A percentile compares a stretch with the other conserved stretches of the same genome.
phyloP scores from a whole-genome alignment of 163 green algal genomes.

The Scenedesmus sp. region DNA sequence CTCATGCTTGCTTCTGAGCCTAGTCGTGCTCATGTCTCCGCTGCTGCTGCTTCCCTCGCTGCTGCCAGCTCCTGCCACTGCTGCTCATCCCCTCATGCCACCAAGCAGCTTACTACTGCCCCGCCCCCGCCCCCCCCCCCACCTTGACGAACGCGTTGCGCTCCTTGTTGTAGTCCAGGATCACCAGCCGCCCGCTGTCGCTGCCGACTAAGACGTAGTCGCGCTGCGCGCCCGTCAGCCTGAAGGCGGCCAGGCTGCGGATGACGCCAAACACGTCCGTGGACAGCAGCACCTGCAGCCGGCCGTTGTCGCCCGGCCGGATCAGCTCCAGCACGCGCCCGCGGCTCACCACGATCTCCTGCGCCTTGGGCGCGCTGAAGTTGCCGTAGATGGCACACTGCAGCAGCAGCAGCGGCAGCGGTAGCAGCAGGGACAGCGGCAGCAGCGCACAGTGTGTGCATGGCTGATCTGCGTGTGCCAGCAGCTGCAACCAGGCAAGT shows the following conservation, averaged over 20 bases:
- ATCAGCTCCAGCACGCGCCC: conserved; percentile 97
- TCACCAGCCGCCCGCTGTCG: conserved; percentile 96
- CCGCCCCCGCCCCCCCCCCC: no score
- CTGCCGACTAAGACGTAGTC: conserved; percentile 96
- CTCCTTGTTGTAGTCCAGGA: conserved; percentile 94
- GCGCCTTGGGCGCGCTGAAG: conserved; percentile 96
- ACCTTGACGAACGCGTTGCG: conserved; percentile 92
- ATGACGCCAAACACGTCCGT: conserved; percentile 96
- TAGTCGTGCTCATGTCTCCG: background rate
- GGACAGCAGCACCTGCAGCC: conserved; percentile 83
- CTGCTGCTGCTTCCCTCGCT: background rate
- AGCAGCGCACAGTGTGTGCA: no score
- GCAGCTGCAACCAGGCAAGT: background rate
- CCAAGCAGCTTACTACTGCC: background rate
- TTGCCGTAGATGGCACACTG: conserved; percentile 96
- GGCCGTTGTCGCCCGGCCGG: conserved; percentile 92
- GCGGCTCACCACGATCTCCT: conserved; percentile 95
- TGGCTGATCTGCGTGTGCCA: background rate
- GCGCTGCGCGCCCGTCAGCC: conserved; percentile 84
- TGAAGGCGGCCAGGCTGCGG: conserved; percentile 92
- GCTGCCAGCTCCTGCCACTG: background rate
- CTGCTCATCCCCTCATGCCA: no score
- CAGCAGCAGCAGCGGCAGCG: background rate
- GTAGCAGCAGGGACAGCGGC: background rate
- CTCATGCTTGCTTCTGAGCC: background rate